Evolutionary conservation across 2,329 filamentous ascomycete genomes (phyloP), one percentile per base, ranked within the genome.

Genomic region (Phyllosticta ampelicida): DNA sequence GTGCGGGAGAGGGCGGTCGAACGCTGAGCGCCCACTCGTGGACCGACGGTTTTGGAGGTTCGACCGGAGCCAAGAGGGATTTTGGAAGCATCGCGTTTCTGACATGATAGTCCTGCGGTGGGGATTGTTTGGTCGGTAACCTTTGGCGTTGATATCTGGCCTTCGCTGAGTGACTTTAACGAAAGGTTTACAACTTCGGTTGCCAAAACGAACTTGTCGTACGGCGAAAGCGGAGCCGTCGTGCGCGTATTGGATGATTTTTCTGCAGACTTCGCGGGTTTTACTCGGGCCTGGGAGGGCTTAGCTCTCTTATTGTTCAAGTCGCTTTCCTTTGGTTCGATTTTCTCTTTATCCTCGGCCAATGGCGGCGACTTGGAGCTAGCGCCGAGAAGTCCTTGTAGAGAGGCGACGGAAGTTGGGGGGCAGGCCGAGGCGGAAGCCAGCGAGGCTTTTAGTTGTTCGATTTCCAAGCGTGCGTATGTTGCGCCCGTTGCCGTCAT

Each of bases 121-220:
- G 68, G 48, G 58, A 61, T 8, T 56, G 63, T 36, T 49, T 65
- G 30, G 1, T 60, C 11, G 55, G 61, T 57, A 8, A 53, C 36
- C 23, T 61, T 60, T 9, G 63, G 68, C 1, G 72, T 61, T 1
- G 74, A 70, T 67, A 85, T 90, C 19, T 83, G 77, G 0, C 83
- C 83, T 58, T 87, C 84, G n/a, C 79, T 78, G 3, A 92, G 77
- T 9, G 80, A 78, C 65, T 87, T 90, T 48, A 91, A 76, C 1
- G 84, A 79, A 6, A 77, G 75, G 68, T 91, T 92, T 65, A 90
- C 82, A 36, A 89, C 77, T 61, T 90, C 82, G 0, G 87, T 89
- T 11, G 87, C 87, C 36, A 91, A 73, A 51, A 81, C 76, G 54
- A 83, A 84, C 68, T 80, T 83, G 60, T 89, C 86, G 64, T 80